Evolutionary conservation across 192 early-diverging fungal species (phyloP).

Genomic region (Linnemannia exigua): DNA sequence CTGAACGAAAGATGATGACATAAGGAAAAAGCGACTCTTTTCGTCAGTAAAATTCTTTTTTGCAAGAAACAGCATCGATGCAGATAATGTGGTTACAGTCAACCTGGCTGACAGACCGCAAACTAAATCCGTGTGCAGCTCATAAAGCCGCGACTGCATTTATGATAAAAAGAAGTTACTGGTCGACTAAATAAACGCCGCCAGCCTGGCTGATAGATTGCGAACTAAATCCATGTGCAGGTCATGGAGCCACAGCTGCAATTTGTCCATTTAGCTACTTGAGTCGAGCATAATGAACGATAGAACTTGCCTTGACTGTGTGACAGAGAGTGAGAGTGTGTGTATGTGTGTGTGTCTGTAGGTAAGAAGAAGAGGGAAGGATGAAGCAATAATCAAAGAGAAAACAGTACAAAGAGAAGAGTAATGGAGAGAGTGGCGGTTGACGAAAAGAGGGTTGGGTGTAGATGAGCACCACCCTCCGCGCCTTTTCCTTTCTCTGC

Average conservation of each 20-base stretch:
- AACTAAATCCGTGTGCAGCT: slow-evolving; percentile 32
- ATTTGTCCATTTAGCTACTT: not conserved
- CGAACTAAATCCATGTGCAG: slow-evolving; percentile 30
- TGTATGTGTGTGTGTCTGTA: too few species aligned
- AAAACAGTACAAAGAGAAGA: too few species aligned
- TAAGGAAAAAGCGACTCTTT: too few species aligned
- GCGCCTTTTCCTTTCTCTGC: too few species aligned
- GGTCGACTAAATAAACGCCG: not conserved
- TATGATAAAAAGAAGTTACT: not conserved
- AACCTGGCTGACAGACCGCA: slow-evolving; percentile 29
- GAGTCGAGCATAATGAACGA: slow-evolving; percentile 7
- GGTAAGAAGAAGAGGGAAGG: too few species aligned
- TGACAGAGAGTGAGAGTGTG: too few species aligned
- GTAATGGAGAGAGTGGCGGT: too few species aligned
- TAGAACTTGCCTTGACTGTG: not conserved
- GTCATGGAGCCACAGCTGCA: slow-evolving; percentile 15
- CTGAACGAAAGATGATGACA: too few species aligned
- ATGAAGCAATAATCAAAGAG: too few species aligned
- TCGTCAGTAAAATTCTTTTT: slow-evolving; percentile 12
- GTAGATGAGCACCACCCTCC: too few species aligned
- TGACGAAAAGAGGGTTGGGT: too few species aligned
- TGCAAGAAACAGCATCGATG: not conserved
- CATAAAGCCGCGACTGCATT: slow-evolving; percentile 24
- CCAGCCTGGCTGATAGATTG: slow-evolving; percentile 25
- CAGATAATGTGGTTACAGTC: slow-evolving; percentile 7